Base-by-base conservation (phyloP, 2,329 filamentous ascomycete species). In the Setomelanomma holmii region DNA sequence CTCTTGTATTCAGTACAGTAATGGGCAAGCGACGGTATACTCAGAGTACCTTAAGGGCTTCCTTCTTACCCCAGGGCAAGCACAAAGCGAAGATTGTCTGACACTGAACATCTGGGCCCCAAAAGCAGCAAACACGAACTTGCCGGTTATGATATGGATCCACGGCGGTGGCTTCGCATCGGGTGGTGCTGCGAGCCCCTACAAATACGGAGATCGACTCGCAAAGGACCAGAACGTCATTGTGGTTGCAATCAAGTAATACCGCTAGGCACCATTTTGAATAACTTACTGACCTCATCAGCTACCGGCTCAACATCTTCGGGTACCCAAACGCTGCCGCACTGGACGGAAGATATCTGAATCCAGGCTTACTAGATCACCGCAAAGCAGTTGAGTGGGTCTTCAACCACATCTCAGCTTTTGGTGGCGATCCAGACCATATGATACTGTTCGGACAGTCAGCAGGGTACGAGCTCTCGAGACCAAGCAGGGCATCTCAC, bases 61-160 rank as follows among this genome's bases (percentile, higher is more conserved):
- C 23, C 52, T 66, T 5, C 49, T 66, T 12, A 50, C 56, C 5
- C 60, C 63, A 10, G 63, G 60, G 4, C 57, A 61, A 20, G 10
- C 40, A 19, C 43, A 50, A 19, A 63, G 63, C 39, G 66, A 69
- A 46, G 66, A 69, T 41, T 69, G 66, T 52, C 35, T 69, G 48
- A 63, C 58, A 12, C 44, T 69, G 36, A 67, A 65, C 40, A 47
- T 69, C 5, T 68, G 62, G 64, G 56, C 66, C 7, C 71, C 73
- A 22, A 45, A 54, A 43, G 5, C 59, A 59, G 5, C 23, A n/a
- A 44, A 34, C 16, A 51, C 56, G 16, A 22, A 27, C 39, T 58
- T 79, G 5, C 79, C 79, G 1, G 79, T 82, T 0, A 67, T 77
- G 6, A 74, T 81, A 17, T 82, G 76, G 64, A 71, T 81, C 27